Evolutionary conservation across 495 filamentous ascomycete species (phyloP).

Genomic region (Neurospora pannonica): DNA sequence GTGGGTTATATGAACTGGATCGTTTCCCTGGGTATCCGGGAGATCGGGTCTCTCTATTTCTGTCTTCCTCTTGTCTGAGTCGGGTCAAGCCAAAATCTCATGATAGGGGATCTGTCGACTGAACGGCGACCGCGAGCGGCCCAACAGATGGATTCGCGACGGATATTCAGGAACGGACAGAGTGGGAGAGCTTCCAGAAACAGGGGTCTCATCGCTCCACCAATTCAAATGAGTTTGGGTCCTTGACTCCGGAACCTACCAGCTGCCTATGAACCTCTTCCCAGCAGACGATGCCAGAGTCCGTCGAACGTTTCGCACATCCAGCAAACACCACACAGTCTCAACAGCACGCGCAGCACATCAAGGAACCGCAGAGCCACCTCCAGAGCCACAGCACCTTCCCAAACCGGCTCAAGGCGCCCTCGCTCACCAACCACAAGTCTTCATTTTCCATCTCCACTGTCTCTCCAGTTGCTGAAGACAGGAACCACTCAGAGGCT

Average conservation of each 20-base stretch:
- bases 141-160: neutral
- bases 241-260: neutral
- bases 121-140: neutral
- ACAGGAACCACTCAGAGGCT: neutral
- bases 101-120: neutral
- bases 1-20: neutral
- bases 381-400: neutral
- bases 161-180: neutral
- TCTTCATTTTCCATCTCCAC: neutral
- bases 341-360: neutral
- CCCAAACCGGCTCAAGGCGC: neutral
- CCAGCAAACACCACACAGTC: neutral
- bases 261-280: neutral
- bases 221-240: neutral
- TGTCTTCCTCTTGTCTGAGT: neutral
- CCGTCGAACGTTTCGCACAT: neutral
- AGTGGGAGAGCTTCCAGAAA: neutral
- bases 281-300: neutral
- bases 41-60: neutral
- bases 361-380: neutral
- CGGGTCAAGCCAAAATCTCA: neutral
- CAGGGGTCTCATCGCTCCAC: neutral
- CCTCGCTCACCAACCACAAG: neutral
- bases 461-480: neutral
- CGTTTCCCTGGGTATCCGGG: neutral